Evolutionary conservation across 176 grass and related monocot genomes (phyloP).

Genomic region (Thalia dealbata): DNA sequence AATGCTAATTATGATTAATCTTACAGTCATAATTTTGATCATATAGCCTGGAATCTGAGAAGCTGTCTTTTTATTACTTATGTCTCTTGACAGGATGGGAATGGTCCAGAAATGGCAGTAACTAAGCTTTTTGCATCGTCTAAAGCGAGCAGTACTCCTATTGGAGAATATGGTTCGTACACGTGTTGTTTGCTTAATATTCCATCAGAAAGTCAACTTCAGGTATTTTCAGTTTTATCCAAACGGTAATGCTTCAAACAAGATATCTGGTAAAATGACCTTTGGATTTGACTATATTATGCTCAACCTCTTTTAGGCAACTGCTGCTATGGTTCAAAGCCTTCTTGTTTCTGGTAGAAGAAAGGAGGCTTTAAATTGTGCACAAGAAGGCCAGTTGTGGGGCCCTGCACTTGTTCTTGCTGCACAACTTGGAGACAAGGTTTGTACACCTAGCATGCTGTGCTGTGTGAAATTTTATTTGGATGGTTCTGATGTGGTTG

Average conservation of each 20-base stretch:
- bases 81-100: constrained; percentile 44
- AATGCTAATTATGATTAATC: neutral
- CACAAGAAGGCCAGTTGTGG: constrained; percentile 93
- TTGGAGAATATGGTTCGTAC: constrained; percentile 37
- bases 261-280: neutral
- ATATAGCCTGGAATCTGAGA: too few species aligned
- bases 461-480: neutral
- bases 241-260: neutral
- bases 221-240: constrained; percentile 33
- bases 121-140: constrained; percentile 83
- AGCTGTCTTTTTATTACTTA: neutral
- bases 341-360: constrained; percentile 93
- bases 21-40: neutral
- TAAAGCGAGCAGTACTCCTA: constrained; percentile 35
- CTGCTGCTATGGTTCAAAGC: constrained; percentile 79
- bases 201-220: constrained; percentile 68
- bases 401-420: constrained; percentile 91
- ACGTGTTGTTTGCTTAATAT: constrained; percentile 55
- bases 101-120: constrained; percentile 90
- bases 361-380: constrained; percentile 81
- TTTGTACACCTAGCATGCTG: constrained; percentile 19
- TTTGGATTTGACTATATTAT: constrained; percentile 14
- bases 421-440: constrained; percentile 83
- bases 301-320: constrained; percentile 48
- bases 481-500: neutral